These are phyloP conservation scores for Metschnikowia kofuensis DNA, from an alignment of 805 yeast genomes.

Conservation along the genomic window DNA sequence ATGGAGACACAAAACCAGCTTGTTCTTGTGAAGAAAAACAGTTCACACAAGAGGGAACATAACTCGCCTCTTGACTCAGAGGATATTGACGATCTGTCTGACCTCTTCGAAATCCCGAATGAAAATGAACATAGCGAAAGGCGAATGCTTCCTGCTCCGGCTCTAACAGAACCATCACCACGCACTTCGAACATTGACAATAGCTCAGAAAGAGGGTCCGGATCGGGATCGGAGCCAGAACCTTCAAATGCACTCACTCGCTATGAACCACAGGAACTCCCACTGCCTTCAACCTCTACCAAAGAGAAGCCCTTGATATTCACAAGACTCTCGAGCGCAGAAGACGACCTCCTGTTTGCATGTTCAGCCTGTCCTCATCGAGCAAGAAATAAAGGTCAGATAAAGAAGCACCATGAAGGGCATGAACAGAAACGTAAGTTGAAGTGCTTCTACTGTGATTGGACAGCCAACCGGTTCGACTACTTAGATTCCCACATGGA, in stretches of 20 bases:
- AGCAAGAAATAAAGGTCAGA: not conserved
- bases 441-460: slow-evolving; percentile 1
- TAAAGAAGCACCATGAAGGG: slow-evolving; percentile 1
- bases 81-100: too few relatives aligned
- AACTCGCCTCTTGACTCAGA: too few relatives aligned
- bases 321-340: not conserved
- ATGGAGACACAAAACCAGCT: not conserved
- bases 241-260: not conserved
- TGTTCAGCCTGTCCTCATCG: not conserved
- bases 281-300: not conserved
- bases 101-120: too few relatives aligned
- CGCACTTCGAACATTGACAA: not conserved
- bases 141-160: too few relatives aligned
- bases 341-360: not conserved
- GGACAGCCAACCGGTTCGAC: slow-evolving; percentile 5
- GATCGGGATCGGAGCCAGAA: not conserved
- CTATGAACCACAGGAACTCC: not conserved
- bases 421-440: not conserved
- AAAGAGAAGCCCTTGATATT: too few relatives aligned
- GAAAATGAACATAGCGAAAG: too few relatives aligned
- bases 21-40: not conserved
- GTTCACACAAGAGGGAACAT: too few relatives aligned
- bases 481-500: slow-evolving; percentile 2
- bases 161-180: not conserved
- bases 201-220: not conserved